Evolutionary conservation across 1,139 yeast genomes (phyloP).

Genomic region (Blastobotrys persicus): DNA sequence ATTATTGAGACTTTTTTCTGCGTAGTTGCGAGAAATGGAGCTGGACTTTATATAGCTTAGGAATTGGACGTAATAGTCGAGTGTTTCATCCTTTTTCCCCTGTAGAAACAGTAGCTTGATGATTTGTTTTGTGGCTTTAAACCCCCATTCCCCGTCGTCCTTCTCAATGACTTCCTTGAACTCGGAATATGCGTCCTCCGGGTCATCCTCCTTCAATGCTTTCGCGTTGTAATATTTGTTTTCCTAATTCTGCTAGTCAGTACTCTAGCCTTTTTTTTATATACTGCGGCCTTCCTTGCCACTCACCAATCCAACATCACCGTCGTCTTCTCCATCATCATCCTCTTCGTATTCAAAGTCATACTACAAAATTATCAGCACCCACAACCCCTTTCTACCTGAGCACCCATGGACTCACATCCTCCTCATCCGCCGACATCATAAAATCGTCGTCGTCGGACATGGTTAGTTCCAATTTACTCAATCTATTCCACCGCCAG

Average conservation of each 20-base stretch:
- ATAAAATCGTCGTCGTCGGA: slow-evolving; percentile 55
- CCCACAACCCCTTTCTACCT: background rate
- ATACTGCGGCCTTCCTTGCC: slow-evolving; percentile 9
- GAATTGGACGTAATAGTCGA: slow-evolving; percentile 36
- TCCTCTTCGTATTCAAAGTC: slow-evolving; percentile 68
- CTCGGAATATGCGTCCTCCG: slow-evolving; percentile 45
- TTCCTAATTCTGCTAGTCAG: slow-evolving; percentile 36
- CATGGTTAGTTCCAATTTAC: no score
- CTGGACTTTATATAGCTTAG: slow-evolving; percentile 34
- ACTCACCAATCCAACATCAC: slow-evolving; percentile 30
- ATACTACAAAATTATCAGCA: slow-evolving; percentile 35
- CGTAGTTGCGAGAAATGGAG: slow-evolving; percentile 46
- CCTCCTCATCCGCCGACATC: slow-evolving; percentile 53
- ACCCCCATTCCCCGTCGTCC: slow-evolving; percentile 41
- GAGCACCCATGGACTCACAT: slow-evolving; percentile 29
- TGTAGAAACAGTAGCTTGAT: slow-evolving; percentile 51
- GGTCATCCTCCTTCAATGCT: slow-evolving; percentile 57
- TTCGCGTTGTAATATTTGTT: slow-evolving; percentile 63
- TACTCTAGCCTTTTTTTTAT: slow-evolving; percentile 13
- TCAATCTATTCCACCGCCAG: no score
- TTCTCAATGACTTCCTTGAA: slow-evolving; percentile 41
- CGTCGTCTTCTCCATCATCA: slow-evolving; percentile 39
- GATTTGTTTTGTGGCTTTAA: slow-evolving; percentile 64
- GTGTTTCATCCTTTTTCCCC: slow-evolving; percentile 38
- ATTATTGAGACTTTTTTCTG: slow-evolving; percentile 60